Conservation (phyloP, 306 rosid genomes). For the Gleditsia sinensis region DNA sequence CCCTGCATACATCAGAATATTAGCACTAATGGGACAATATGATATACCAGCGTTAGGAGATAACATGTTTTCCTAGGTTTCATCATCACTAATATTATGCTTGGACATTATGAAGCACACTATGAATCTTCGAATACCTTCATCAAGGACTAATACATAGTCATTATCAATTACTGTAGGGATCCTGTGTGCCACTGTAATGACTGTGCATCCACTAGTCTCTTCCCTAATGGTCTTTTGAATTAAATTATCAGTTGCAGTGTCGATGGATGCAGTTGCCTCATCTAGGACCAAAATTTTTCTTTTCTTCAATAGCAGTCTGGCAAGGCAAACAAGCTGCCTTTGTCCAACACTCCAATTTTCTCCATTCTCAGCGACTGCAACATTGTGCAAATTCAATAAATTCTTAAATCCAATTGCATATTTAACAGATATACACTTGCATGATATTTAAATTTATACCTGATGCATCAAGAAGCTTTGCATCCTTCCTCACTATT, state of each 20-base stretch:
- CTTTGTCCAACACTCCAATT: conserved; percentile 98
- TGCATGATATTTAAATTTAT: conserved; percentile 20
- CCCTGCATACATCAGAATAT: conserved; percentile 51
- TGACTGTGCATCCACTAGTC: conserved; percentile 77
- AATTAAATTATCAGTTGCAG: conserved; percentile 75
- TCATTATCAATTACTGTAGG: conserved; percentile 86
- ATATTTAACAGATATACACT: not conserved
- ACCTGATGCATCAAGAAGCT: conserved; percentile 92
- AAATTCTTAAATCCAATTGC: not conserved
- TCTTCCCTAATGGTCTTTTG: conserved; percentile 78
- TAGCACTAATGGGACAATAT: not conserved
- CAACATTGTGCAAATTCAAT: conserved; percentile 17
- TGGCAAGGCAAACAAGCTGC: conserved; percentile 91
- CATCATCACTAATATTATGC: conserved; percentile 9
- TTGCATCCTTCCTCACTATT: conserved; percentile 60
- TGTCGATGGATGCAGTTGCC: conserved; percentile 94
- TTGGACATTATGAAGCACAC: not conserved
- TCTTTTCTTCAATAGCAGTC: conserved; percentile 76
- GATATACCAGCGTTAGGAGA: not conserved
- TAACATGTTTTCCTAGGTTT: conserved; percentile 13
- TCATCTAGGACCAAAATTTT: conserved; percentile 82
- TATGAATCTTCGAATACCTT: conserved; percentile 51
- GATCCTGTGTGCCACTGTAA: conserved; percentile 87
- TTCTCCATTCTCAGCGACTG: conserved; percentile 93
- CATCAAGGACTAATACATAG: conserved; percentile 77